phyloP scores from a whole-genome alignment of 2,329 filamentous ascomycete genomes.

The Grosmannia serpens region DNA sequence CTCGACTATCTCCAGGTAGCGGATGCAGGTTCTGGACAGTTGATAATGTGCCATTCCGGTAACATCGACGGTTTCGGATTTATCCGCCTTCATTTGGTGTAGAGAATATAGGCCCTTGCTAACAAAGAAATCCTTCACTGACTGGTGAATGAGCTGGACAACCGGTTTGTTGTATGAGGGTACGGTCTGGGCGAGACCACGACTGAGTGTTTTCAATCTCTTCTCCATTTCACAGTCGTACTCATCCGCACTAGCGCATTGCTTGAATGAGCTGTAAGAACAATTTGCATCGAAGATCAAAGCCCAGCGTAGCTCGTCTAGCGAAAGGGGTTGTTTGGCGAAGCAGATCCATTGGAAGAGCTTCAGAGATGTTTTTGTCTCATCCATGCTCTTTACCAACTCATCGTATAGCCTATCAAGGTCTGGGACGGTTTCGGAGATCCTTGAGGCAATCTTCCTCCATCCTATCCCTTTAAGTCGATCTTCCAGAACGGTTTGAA shows the following conservation, averaged over 20 bases:
- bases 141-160: slow-evolving; percentile 24
- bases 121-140: slow-evolving; percentile 22
- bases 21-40: neutral
- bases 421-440: neutral
- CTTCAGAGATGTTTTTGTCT: slow-evolving; percentile 10
- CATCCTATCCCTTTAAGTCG: neutral
- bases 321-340: slow-evolving; percentile 14
- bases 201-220: neutral
- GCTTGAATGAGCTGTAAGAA: slow-evolving; percentile 7
- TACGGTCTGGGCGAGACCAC: neutral
- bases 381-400: neutral
- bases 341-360: slow-evolving; percentile 24
- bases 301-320: slow-evolving; percentile 21
- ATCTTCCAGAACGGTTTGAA: neutral
- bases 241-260: slow-evolving; percentile 10
- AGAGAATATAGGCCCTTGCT: slow-evolving; percentile 8
- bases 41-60: neutral
- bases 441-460: neutral
- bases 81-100: too few species aligned
- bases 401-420: neutral
- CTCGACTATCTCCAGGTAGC: neutral
- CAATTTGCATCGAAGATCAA: slow-evolving; percentile 16
- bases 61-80: neutral
- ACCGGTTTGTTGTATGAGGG: neutral
- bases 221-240: neutral